Percentiles rank a stretch among this genome's conserved stretches.
These are phyloP conservation scores for Bonia amplexicaulis DNA, from an alignment of 176 grass and related monocot species.

Conservation along the genomic window DNA sequence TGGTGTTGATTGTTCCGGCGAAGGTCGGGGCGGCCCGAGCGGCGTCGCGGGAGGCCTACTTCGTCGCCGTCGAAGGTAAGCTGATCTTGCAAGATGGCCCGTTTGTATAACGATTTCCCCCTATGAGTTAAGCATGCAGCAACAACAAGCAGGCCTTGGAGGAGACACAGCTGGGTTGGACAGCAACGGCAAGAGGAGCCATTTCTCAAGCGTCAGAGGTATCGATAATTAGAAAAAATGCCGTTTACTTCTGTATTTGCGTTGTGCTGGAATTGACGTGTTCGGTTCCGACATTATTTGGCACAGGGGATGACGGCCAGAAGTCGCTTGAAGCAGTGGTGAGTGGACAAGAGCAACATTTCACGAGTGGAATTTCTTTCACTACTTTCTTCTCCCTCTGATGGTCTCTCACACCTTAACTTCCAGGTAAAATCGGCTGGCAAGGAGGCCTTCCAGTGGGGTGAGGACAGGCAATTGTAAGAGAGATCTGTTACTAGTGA, in stretches of 20 bases:
- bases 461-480: constrained; percentile 1
- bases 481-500: not conserved
- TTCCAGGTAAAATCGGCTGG: constrained; percentile 65
- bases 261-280: not conserved
- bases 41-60: constrained; percentile 71
- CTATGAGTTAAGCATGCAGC: no score
- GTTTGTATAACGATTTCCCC: no score
- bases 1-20: no score
- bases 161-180: constrained; percentile 38
- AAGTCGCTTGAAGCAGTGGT: constrained; percentile 87
- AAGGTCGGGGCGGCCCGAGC: constrained; percentile 67
- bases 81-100: no score
- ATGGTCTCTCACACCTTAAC: not conserved
- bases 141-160: not conserved
- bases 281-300: not conserved
- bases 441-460: constrained; percentile 91
- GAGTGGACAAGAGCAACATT: not conserved
- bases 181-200: constrained; percentile 39
- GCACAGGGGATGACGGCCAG: constrained; percentile 62
- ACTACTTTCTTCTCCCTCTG: no score
- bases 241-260: no score
- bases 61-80: constrained; percentile 58
- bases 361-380: not conserved
- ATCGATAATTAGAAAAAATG: no score
- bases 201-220: constrained; percentile 51